Base-by-base conservation (phyloP, 371 early-diverging fungal species). In the Zopfochytrium polystomum region DNA sequence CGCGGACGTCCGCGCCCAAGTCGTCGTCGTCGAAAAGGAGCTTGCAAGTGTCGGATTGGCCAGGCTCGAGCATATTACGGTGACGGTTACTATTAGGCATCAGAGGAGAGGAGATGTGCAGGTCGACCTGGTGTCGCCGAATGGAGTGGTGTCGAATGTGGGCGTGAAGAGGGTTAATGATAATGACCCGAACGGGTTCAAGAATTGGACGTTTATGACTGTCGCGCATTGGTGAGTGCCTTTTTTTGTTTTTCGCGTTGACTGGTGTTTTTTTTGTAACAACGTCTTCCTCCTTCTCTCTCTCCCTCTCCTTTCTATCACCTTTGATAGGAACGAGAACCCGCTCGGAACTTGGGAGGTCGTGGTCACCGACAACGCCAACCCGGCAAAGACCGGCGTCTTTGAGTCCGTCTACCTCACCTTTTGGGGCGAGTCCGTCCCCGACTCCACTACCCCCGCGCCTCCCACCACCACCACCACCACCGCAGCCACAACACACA, bases 201-300 rank as follows among this genome's bases (percentile, higher is more conserved):
- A 42, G 18, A 80, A 88, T 62, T 96, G 97, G 96, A 93, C 90
- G n/a, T 90, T 96, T 55, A 93, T 93, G 92, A 84, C 83, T 35
- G 93, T 96, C 32, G 91, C 89, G 75, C 96, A 96, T 63, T 98
- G 98, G 98, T 89, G 75, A 63, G 79, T 46, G n/a, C 51, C 33
- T 63, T 22, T 15, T 13, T 22, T 33, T n/a, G 44, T 5, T 33
- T 11, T 18, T 44, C 25, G 6, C 34, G 3, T 18, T 35, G 22
- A 47, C 15, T 34, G 31, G 38, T 29, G 15, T 0, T 22, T 30
- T 11, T 34, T n/a, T 35, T 42, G n/a, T 2, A n/a, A n/a, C n/a
- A n/a, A n/a, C n/a, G n/a, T n/a, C 35, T 29, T 53, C 22, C 34
- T 18, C 45, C 25, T 42, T 42, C 20, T 9, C 6, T 30, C 23